These are phyloP conservation scores for Ilyonectria destructans DNA, from an alignment of 2,329 filamentous ascomycete species.

Conservation along the genomic window DNA sequence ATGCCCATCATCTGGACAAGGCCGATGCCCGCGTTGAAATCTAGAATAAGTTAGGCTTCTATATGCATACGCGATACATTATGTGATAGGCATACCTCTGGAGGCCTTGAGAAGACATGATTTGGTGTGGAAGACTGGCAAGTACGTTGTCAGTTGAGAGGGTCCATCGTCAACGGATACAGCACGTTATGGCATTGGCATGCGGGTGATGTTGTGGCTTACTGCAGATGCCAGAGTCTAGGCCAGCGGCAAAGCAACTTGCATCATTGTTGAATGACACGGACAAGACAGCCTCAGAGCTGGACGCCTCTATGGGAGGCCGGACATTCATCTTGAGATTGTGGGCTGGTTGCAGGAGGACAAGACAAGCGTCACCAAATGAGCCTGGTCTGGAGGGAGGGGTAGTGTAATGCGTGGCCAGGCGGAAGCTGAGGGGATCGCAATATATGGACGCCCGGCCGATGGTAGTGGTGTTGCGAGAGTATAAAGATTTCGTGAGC, in stretches of 20 bases:
- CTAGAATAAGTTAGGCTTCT: conserved; percentile 56
- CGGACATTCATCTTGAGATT: conserved; percentile 84
- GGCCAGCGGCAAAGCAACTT: conserved; percentile 88
- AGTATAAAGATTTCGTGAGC: background rate
- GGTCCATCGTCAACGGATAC: conserved; percentile 10
- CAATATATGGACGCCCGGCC: conserved; percentile 25
- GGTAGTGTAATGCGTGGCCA: conserved; percentile 28
- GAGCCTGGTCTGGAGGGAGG: conserved; percentile 21
- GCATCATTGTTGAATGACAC: conserved; percentile 89
- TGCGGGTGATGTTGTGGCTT: conserved; percentile 53
- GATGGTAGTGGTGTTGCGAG: background rate
- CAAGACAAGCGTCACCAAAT: conserved; percentile 11
- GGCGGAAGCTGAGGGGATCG: conserved; percentile 27
- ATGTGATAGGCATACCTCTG: conserved; percentile 56
- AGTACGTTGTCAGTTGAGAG: conserved; percentile 32
- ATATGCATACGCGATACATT: background rate
- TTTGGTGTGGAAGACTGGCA: conserved; percentile 80
- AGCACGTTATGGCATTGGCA: conserved; percentile 21
- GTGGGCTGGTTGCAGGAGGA: conserved; percentile 31
- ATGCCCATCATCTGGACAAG: conserved; percentile 90
- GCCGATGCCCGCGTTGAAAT: conserved; percentile 87
- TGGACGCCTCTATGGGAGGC: conserved; percentile 85
- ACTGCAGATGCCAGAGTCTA: conserved; percentile 91
- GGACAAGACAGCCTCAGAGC: conserved; percentile 83
- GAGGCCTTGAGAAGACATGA: conserved; percentile 78